A percentile compares a stretch with the other conserved stretches of the same genome.
These are phyloP conservation scores for Candida tallmaniae DNA, from an alignment of 805 yeast genomes.

Conservation along the genomic window DNA sequence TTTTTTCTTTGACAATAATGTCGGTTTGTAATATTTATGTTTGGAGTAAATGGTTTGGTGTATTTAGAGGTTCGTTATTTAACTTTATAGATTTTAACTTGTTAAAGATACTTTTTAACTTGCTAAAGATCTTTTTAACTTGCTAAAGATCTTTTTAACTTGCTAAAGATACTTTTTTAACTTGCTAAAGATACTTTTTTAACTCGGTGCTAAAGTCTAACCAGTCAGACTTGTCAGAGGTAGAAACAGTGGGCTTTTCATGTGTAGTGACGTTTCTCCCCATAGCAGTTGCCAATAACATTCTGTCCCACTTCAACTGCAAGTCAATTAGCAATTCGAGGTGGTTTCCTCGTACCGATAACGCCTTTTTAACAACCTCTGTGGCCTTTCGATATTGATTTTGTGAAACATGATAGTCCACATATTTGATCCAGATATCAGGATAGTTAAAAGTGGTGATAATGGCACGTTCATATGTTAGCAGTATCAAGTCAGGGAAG, in stretches of 20 bases:
- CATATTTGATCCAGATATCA: conserved; percentile 46
- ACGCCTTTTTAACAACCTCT: conserved; percentile 1
- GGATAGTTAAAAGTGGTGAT: conserved; percentile 42
- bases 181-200: too few relatives aligned
- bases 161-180: too few relatives aligned
- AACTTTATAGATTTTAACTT: too few relatives aligned
- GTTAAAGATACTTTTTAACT: too few relatives aligned
- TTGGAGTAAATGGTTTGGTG: too few relatives aligned
- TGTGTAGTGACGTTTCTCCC: background rate
- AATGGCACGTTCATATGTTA: conserved; percentile 46
- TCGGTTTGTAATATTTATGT: conserved; percentile 13
- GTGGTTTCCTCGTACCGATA: background rate
- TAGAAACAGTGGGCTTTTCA: background rate
- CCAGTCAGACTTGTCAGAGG: background rate
- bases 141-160: too few relatives aligned
- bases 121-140: too few relatives aligned
- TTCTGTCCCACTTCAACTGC: background rate
- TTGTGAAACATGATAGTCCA: conserved; percentile 35
- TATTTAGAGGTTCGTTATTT: too few relatives aligned
- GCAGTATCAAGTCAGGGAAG: conserved; percentile 21
- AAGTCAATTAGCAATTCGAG: background rate
- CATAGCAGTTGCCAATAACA: background rate
- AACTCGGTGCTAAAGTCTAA: too few relatives aligned
- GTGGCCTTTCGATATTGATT: background rate
- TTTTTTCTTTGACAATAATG: conserved; percentile 34